These are phyloP conservation scores for Nakazawaea siamensis DNA, from an alignment of 805 yeast genomes.

Conservation along the genomic window DNA sequence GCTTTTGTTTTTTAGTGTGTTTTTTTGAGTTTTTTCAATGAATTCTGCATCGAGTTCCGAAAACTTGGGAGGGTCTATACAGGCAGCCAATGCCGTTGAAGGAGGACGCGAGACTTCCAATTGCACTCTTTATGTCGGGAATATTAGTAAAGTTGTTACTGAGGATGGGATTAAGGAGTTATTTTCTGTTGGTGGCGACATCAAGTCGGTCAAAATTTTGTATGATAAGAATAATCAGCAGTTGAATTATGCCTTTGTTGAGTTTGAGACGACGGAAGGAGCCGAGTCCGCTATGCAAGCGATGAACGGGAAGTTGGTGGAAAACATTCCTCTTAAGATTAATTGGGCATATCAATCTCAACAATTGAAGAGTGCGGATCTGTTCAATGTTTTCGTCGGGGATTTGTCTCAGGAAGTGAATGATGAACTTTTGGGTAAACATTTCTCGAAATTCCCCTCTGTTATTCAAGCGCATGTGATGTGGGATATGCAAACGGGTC, in stretches of 20 bases:
- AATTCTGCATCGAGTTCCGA: too few relatives aligned
- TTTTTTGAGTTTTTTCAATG: too few relatives aligned
- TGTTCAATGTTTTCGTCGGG: slow-evolving; percentile 76
- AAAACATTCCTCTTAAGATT: slow-evolving; percentile 49
- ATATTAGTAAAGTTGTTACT: slow-evolving; percentile 53
- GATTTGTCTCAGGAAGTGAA: slow-evolving; percentile 77
- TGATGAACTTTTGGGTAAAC: slow-evolving; percentile 56
- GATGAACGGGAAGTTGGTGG: slow-evolving; percentile 50
- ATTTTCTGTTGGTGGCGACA: slow-evolving; percentile 53
- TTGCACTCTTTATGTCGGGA: slow-evolving; percentile 71
- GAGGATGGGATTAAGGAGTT: slow-evolving; percentile 57
- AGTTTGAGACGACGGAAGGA: slow-evolving; percentile 46
- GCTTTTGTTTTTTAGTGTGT: too few relatives aligned
- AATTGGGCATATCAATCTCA: slow-evolving; percentile 85
- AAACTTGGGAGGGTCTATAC: too few relatives aligned
- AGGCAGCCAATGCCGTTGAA: slow-evolving; percentile 67
- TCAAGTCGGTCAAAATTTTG: slow-evolving; percentile 60
- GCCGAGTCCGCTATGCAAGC: slow-evolving; percentile 59
- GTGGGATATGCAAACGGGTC: slow-evolving; percentile 96
- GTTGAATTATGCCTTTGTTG: slow-evolving; percentile 78
- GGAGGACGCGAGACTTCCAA: slow-evolving; percentile 80
- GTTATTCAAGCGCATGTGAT: slow-evolving; percentile 81
- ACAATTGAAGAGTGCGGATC: slow-evolving; percentile 43
- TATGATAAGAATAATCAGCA: slow-evolving; percentile 70
- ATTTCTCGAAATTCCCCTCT: slow-evolving; percentile 51